Conservation (phyloP, 176 grass and related monocot genomes). For the Tillandsia leiboldiana region DNA sequence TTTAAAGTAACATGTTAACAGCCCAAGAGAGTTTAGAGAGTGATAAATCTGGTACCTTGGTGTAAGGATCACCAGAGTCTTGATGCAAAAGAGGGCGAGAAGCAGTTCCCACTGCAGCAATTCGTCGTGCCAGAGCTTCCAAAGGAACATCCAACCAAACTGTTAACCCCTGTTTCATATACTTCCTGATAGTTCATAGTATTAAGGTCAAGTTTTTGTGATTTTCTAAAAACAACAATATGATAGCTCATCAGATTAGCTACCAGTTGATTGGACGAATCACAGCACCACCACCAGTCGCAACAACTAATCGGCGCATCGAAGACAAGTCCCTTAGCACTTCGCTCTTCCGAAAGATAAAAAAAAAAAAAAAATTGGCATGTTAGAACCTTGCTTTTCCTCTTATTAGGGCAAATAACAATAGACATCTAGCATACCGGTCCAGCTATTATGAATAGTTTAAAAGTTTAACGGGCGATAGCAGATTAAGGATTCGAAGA, state of each 20-base stretch:
- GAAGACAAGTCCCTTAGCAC: constrained; percentile 83
- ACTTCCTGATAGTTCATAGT: constrained; percentile 45
- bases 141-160: constrained; percentile 89
- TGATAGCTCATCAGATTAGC: not conserved
- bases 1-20: no score
- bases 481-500: not conserved
- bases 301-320: constrained; percentile 86
- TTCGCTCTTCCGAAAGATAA: constrained; percentile 49
- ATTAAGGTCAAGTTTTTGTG: constrained; percentile 1
- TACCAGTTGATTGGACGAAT: constrained; percentile 97
- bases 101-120: constrained; percentile 67
- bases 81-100: constrained; percentile 80
- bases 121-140: constrained; percentile 74
- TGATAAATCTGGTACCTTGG: constrained; percentile 31
- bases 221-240: constrained; percentile 8
- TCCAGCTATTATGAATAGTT: not conserved
- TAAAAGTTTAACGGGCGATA: not conserved
- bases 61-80: constrained; percentile 74
- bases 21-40: no score
- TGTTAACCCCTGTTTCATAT: constrained; percentile 72
- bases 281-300: constrained; percentile 91
- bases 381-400: not conserved
- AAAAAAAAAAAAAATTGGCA: constrained; percentile 12
- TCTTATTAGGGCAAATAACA: not conserved
- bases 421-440: not conserved